Evolutionary conservation across 345 rosid genomes (phyloP).

Genomic region (Eutrema yunnanense): DNA sequence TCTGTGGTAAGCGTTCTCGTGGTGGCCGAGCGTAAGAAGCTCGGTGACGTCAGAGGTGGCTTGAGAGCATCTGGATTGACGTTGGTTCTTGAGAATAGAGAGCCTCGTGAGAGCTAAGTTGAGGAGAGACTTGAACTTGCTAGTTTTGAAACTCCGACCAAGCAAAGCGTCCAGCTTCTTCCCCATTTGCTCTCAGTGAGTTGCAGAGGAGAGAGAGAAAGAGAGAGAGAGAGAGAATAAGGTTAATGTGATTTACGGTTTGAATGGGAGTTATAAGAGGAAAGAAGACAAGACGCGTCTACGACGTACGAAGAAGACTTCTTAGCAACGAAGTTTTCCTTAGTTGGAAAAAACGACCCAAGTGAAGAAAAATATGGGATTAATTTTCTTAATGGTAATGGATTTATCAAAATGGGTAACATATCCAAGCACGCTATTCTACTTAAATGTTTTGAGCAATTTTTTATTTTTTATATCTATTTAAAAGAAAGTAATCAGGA

Average conservation of each 20-base stretch:
- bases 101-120: constrained; percentile 67
- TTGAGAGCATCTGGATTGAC: constrained; percentile 43
- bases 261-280: constrained; percentile 11
- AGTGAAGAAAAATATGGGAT: neutral
- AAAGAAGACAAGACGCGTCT: constrained; percentile 20
- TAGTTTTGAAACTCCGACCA: constrained; percentile 54
- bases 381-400: neutral
- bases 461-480: too few relatives aligned
- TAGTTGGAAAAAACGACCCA: neutral
- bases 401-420: neutral
- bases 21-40: constrained; percentile 67
- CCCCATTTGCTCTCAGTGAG: constrained; percentile 46
- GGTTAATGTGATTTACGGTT: neutral
- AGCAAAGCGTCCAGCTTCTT: constrained; percentile 72
- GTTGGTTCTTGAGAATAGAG: constrained; percentile 68
- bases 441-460: neutral
- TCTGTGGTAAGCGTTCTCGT: constrained; percentile 71
- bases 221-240: neutral
- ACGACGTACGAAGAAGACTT: constrained; percentile 19
- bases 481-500: too few relatives aligned
- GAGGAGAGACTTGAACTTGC: constrained; percentile 56
- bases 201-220: neutral
- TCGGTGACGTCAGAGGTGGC: constrained; percentile 69
- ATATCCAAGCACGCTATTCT: neutral
- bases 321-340: constrained; percentile 27